Base-by-base conservation (phyloP, 768 basidiomycete genomes). In the Scleroderma bovista region DNA sequence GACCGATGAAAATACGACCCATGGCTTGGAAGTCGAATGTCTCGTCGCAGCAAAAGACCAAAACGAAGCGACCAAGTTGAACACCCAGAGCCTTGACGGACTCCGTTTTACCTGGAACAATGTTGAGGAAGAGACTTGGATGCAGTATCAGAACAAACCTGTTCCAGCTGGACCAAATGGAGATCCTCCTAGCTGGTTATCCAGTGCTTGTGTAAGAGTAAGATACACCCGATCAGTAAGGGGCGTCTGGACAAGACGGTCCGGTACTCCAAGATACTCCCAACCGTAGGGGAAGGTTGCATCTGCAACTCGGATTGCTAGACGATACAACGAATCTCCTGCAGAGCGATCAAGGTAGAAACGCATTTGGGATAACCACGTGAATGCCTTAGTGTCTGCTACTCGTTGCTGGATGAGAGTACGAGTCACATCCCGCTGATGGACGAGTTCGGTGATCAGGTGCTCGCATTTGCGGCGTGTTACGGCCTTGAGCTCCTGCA, bases 21-120 rank as follows among this genome's bases (percentile, higher is more conserved):
- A 99, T 98, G 1, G 96, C 96, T 66, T 98, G 94, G 76, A 98
- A 98, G 69, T 99, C 96, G 69, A 99, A 98, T 0, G 91, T 96
- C 67, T 99, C 96, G 68, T 99, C 96, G 62, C 96, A 99, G 65
- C 96, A 98, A 73, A 99, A 99, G n/a, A 99, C 96, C 43, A 99
- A 77, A n/a, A 99, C 96, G 61, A 99, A 99, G 33, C 96, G 85
- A 36, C 96, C 96, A 6, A 99, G 82, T 60, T 96, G 94, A 2
- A 97, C 92, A 44, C 96, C 96, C 19, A 99, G 83, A 2, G 96
- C 94, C 69, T 99, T 99, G 64, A 99, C 96, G 2, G 96, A 98
- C 69, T 99, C 96, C 0, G 96, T 99, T 74, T 99, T 99, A 26
- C 94, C 93, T 92, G 57, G 42, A 17, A 31, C 39, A 15, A 39